Base-by-base conservation (phyloP, 2,329 filamentous ascomycete genomes). In the Trichoderma gracile region DNA sequence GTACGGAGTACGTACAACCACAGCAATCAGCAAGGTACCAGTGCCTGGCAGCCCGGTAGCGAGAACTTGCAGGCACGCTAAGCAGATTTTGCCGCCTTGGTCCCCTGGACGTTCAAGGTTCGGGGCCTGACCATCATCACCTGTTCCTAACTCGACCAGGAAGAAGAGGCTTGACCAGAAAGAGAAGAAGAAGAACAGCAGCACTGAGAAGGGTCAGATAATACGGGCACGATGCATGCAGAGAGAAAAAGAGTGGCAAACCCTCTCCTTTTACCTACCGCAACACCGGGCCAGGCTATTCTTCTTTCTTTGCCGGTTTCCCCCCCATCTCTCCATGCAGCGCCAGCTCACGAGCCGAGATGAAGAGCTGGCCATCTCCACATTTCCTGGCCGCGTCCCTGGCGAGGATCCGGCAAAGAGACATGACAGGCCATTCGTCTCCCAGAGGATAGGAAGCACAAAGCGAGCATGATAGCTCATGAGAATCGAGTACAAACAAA, bases 281-380 rank as follows among this genome's bases (percentile, higher is more conserved):
- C 40, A 61, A 45, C 58, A 38, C 15, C 12, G 38, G 8, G 21
- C 40, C 12, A 38, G 43, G 9, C 30, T 40, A 10, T 21, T 14
- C 14, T 6, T n/a, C 8, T 19, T 33, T 10, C 30, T 33, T 33
- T 33, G 30, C 30, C 30, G 25, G 15, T 38, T 52, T 5, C 25
- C 25, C 25, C 57, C 33, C 38, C 38, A 47, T 42, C 47, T 33
- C 47, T 33, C 59, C 59, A 50, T 62, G 59, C 59, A 62, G 50
- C 59, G 59, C 59, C 59, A 62, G 49, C 59, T 62, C 59, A 62
- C 23, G 59, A 62, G 59, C 59, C 59, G 59, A 62, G 59, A 62
- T 62, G 59, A 62, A 38, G 47, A 45, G 59, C 42, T 62, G 59
- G 59, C 59, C 40, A 15, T 42, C 49, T 25, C 58, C 57, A 52